Percentiles rank a stretch among this genome's conserved stretches.
Conservation (phyloP, 2,329 filamentous ascomycete genomes). For the Alternaria sp. region DNA sequence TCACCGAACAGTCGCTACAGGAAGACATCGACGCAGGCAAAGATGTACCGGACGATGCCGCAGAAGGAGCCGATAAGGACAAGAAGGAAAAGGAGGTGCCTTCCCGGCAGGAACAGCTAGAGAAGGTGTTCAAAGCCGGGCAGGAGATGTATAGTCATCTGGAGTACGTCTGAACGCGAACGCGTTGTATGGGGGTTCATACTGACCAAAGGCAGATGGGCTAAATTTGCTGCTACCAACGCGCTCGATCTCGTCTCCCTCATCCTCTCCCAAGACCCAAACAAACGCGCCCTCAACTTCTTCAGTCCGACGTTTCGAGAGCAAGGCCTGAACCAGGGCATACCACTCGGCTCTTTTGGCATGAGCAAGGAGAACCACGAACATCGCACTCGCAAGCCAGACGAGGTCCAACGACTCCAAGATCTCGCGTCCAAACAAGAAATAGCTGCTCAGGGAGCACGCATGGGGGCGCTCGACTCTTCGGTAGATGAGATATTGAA, state of each 20-base stretch:
- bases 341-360: constrained; percentile 48
- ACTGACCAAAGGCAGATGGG: constrained; percentile 33
- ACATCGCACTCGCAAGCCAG: constrained; percentile 21
- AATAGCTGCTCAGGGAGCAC: constrained; percentile 70
- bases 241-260: constrained; percentile 43
- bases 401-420: constrained; percentile 41
- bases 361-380: constrained; percentile 32
- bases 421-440: constrained; percentile 49
- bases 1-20: constrained; percentile 75
- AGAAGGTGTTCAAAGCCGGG: constrained; percentile 50
- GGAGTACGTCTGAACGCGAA: constrained; percentile 54
- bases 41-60: constrained; percentile 49
- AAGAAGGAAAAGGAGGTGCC: constrained; percentile 46
- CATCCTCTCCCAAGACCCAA: constrained; percentile 38
- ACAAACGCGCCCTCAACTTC: constrained; percentile 30
- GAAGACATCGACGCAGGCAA: constrained; percentile 66
- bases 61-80: constrained; percentile 54
- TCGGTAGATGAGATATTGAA: constrained; percentile 76
- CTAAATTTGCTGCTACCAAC: constrained; percentile 38
- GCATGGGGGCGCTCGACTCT: constrained; percentile 76
- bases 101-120: constrained; percentile 39
- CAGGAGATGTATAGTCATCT: constrained; percentile 52
- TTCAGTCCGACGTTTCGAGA: constrained; percentile 39
- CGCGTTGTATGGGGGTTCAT: constrained; percentile 51
- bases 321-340: constrained; percentile 28